Percentiles rank a stretch among this genome's conserved stretches.
Conservation (phyloP, 2,329 filamentous ascomycete genomes). For the Paecilomyces formosus region DNA sequence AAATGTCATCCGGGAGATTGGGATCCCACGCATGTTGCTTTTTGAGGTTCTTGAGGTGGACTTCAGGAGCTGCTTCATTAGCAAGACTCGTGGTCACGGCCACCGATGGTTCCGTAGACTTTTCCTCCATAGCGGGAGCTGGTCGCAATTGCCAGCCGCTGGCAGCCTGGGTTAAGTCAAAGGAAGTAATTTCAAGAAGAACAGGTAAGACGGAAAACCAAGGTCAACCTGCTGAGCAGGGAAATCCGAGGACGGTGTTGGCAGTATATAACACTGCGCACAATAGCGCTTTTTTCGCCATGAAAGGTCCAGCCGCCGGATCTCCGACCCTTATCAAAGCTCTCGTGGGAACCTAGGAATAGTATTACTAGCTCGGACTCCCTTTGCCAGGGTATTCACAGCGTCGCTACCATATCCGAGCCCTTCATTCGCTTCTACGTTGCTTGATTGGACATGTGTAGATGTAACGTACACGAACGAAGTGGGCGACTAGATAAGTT, state of each 20-base stretch:
- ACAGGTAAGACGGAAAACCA: background rate
- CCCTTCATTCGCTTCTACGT: background rate
- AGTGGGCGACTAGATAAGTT: background rate
- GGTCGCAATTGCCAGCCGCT: slow-evolving; percentile 19
- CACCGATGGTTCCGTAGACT: slow-evolving; percentile 11
- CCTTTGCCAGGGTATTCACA: background rate
- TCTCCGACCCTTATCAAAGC: background rate
- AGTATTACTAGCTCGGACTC: background rate
- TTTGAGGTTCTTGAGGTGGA: slow-evolving; percentile 48
- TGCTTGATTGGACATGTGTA: background rate
- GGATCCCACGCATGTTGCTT: slow-evolving; percentile 57
- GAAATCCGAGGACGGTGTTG: background rate
- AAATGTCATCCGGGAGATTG: slow-evolving; percentile 56
- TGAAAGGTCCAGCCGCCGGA: background rate
- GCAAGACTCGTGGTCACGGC: slow-evolving; percentile 11
- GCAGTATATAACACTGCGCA: background rate
- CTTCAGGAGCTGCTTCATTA: slow-evolving; percentile 17
- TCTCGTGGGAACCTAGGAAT: background rate
- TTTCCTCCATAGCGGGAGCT: slow-evolving; percentile 46
- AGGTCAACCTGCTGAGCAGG: background rate
- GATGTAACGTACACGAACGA: background rate
- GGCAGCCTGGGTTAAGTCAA: background rate
- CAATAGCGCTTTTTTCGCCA: background rate
- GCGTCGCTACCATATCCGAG: background rate
- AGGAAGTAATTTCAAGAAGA: background rate